Conservation (phyloP, 2,329 filamentous ascomycete species). For the Talaromyces sp. region DNA sequence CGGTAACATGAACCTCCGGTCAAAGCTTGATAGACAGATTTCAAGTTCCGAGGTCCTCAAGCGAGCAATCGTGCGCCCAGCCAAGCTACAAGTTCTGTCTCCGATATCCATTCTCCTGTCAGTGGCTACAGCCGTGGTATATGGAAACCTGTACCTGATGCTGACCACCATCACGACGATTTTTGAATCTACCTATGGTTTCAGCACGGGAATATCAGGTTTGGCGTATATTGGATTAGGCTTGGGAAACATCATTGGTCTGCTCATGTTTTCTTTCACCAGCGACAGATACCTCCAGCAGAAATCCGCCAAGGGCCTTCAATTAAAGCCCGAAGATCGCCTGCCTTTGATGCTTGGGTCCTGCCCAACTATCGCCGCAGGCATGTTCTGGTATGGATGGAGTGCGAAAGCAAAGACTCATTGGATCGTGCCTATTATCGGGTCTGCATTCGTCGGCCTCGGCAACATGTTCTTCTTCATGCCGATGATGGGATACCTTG, state of each 20-base stretch:
- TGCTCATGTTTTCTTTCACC: conserved; percentile 19
- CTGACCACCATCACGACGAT: conserved; percentile 56
- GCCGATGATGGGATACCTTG: conserved; percentile 57
- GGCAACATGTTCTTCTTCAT: conserved; percentile 49
- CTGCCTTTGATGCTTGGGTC: conserved; percentile 16
- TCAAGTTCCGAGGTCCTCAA: conserved; percentile 40
- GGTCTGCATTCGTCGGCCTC: conserved; percentile 50
- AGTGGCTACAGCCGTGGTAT: conserved; percentile 55
- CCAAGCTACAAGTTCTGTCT: conserved; percentile 44
- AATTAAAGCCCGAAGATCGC: conserved; percentile 19
- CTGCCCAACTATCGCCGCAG: conserved; percentile 8
- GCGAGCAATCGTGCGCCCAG: conserved; percentile 48
- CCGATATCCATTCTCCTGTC: conserved; percentile 56
- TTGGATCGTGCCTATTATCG: conserved; percentile 58
- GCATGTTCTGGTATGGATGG: conserved; percentile 56
- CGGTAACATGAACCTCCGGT: conserved; percentile 34
- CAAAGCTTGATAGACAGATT: conserved; percentile 35
- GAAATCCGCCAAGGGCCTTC: conserved; percentile 16
- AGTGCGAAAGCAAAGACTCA: conserved; percentile 47
- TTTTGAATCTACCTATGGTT: conserved; percentile 52
- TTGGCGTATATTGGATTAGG: conserved; percentile 52
- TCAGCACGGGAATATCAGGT: conserved; percentile 43
- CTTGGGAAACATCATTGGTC: conserved; percentile 33
- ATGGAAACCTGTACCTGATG: conserved; percentile 57
- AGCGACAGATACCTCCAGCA: conserved; percentile 21